Evolutionary conservation across 1,284 basidiomycete species (phyloP).

Genomic region (Naganishia sp.): DNA sequence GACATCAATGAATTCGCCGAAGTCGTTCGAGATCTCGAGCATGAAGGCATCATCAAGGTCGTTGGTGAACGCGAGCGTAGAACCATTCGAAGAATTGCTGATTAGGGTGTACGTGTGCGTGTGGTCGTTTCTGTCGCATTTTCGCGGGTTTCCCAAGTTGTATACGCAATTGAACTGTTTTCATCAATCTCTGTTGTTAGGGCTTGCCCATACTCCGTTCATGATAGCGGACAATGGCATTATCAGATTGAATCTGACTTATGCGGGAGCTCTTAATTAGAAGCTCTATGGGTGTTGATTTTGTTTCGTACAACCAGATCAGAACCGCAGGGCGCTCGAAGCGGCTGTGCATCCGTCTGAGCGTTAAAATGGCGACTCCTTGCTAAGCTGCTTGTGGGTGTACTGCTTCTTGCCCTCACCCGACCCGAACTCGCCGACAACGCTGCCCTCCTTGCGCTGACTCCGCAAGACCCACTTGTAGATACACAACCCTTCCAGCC

Average conservation of each 20-base stretch:
- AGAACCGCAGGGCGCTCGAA: too few relatives aligned
- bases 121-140: too few relatives aligned
- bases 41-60: conserved; percentile 77
- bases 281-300: too few relatives aligned
- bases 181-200: too few relatives aligned
- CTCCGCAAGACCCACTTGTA: conserved; percentile 92
- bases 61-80: conserved; percentile 81
- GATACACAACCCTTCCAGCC: conserved; percentile 88
- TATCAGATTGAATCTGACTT: too few relatives aligned
- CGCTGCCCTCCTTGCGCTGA: conserved; percentile 68
- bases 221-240: too few relatives aligned
- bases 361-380: conserved; percentile 42
- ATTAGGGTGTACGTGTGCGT: conserved; percentile 33
- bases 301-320: too few relatives aligned
- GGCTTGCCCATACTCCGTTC: too few relatives aligned
- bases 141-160: too few relatives aligned
- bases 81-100: conserved; percentile 63
- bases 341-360: neutral
- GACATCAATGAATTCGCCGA: conserved; percentile 77
- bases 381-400: conserved; percentile 62
- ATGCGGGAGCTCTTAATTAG: too few relatives aligned
- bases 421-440: conserved; percentile 74
- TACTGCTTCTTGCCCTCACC: conserved; percentile 73
- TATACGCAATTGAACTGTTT: too few relatives aligned
- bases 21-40: conserved; percentile 73